Percentiles rank a stretch among this genome's conserved stretches.
phyloP scores from a whole-genome alignment of 1,139 yeast species.

The Nadsonia starkeyi-henricii region DNA sequence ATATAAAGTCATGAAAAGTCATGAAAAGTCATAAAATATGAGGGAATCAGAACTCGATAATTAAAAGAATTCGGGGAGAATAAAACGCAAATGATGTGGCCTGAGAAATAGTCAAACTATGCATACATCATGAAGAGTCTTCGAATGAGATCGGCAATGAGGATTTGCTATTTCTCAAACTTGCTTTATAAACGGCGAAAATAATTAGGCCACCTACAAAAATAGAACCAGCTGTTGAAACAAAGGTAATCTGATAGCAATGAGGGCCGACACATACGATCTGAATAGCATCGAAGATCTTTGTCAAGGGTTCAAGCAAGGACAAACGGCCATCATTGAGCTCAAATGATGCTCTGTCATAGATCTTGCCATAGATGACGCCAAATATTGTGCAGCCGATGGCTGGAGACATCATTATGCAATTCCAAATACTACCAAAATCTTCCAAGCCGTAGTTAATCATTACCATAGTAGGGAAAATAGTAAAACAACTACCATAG shows the following conservation, averaged over 20 bases:
- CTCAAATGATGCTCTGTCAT: constrained; percentile 28
- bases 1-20: no score
- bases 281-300: not conserved
- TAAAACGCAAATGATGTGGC: no score
- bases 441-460: constrained; percentile 81
- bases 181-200: no score
- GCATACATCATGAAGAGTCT: no score
- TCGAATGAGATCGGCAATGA: no score
- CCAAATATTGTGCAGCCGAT: constrained; percentile 66
- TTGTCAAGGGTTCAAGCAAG: not conserved
- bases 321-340: not conserved
- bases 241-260: not conserved
- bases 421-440: constrained; percentile 90
- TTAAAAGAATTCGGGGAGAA: no score
- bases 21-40: no score
- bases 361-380: constrained; percentile 51
- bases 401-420: constrained; percentile 85
- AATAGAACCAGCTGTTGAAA: not conserved
- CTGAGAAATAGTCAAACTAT: no score
- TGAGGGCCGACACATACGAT: not conserved
- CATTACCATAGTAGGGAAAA: constrained; percentile 72
- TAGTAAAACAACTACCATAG: constrained; percentile 76
- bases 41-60: no score
- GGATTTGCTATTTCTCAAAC: no score
- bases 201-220: no score